Evolutionary conservation across 2,329 filamentous ascomycete species (phyloP).

Genomic region (Paracorniculantispora psalliotae): DNA sequence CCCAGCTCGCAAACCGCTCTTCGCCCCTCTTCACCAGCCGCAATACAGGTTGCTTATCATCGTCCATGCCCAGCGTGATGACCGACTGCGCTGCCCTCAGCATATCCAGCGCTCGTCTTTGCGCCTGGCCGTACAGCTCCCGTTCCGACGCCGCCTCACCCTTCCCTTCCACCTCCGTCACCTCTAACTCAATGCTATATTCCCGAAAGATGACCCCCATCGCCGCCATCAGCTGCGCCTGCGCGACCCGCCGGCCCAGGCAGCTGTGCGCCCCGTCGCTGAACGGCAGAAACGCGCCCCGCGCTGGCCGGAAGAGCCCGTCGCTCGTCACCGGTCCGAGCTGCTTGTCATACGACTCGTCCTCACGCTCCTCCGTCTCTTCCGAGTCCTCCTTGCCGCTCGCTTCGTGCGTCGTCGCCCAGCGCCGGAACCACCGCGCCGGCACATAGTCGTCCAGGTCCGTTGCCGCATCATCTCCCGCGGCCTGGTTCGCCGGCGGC

Average conservation of each 20-base stretch:
- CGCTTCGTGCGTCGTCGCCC: conserved; percentile 22
- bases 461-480: conserved; percentile 34
- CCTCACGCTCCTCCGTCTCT: conserved; percentile 30
- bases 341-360: conserved; percentile 50
- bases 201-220: conserved; percentile 51
- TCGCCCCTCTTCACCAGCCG: conserved; percentile 63
- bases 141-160: conserved; percentile 31
- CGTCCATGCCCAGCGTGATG: conserved; percentile 67
- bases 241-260: conserved; percentile 53
- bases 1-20: conserved; percentile 54
- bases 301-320: conserved; percentile 53
- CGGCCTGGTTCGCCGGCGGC: conserved; percentile 39
- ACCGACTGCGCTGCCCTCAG: conserved; percentile 54
- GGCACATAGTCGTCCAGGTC: conserved; percentile 67
- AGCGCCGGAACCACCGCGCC: conserved; percentile 62
- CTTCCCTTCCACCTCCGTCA: conserved; percentile 50
- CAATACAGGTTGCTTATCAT: conserved; percentile 56
- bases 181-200: conserved; percentile 66
- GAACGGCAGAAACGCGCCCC: conserved; percentile 55
- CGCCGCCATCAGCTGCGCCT: conserved; percentile 53
- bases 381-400: conserved; percentile 12
- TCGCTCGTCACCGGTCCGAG: conserved; percentile 57
- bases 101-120: conserved; percentile 46
- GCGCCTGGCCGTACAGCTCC: conserved; percentile 57
- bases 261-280: conserved; percentile 54